These are phyloP conservation scores for Aegle marmelos DNA, from an alignment of 345 rosid species.

Conservation along the genomic window DNA sequence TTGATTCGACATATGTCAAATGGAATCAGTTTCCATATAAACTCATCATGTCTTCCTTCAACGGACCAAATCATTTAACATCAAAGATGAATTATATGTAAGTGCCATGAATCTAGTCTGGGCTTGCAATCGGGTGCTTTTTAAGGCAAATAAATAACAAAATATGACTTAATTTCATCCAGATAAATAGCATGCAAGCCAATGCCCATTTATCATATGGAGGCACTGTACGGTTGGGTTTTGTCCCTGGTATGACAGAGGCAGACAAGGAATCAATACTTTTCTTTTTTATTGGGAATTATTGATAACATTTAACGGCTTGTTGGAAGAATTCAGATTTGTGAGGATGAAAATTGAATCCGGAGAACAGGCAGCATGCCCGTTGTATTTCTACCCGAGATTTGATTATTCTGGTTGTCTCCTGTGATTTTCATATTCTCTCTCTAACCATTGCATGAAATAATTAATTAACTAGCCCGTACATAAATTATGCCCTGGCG, in stretches of 20 bases:
- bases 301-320: neutral
- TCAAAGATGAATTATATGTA: neutral
- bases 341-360: neutral
- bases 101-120: constrained; percentile 33
- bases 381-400: neutral
- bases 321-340: neutral
- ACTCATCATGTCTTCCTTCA: constrained; percentile 23
- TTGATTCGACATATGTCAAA: neutral
- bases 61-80: constrained; percentile 1
- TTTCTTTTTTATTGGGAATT: constrained; percentile 8
- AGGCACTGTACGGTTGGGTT: constrained; percentile 6
- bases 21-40: neutral
- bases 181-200: too few relatives aligned
- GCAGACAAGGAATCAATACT: constrained; percentile 20
- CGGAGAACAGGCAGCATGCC: neutral
- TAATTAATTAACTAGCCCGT: neutral
- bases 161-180: too few relatives aligned
- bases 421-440: neutral
- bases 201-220: neutral
- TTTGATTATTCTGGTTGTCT: constrained; percentile 24
- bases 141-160: neutral
- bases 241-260: neutral
- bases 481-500: constrained; percentile 7
- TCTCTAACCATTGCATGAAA: neutral
- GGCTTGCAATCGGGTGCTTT: neutral